Conservation (phyloP, 768 basidiomycete species). For the Dioszegia aurantiaca region DNA sequence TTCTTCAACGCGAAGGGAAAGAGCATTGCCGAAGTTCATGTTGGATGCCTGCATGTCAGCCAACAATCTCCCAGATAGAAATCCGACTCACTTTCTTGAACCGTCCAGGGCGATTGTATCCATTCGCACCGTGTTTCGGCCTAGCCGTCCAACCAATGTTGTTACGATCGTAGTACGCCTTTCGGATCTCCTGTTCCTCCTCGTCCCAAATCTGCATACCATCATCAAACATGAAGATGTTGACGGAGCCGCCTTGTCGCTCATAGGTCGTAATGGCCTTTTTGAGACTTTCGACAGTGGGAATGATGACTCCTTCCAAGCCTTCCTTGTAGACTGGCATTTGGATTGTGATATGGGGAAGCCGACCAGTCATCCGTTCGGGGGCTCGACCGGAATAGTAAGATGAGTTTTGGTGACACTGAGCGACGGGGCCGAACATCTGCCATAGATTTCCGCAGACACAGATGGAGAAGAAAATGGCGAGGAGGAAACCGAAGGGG, state of each 20-base stretch:
- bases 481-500: constrained; percentile 59
- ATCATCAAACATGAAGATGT: constrained; percentile 69
- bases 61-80: not conserved
- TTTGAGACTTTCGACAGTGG: constrained; percentile 66
- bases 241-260: constrained; percentile 75
- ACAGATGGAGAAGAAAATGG: constrained; percentile 54
- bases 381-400: constrained; percentile 50
- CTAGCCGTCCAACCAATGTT: constrained; percentile 81
- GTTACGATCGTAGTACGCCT: constrained; percentile 67
- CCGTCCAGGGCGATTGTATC: constrained; percentile 75
- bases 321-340: constrained; percentile 77
- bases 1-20: constrained; percentile 64
- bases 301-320: constrained; percentile 59
- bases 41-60: constrained; percentile 62
- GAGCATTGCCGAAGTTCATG: constrained; percentile 75
- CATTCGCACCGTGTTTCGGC: constrained; percentile 67
- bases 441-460: constrained; percentile 49
- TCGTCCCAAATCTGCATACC: constrained; percentile 68
- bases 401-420: constrained; percentile 47
- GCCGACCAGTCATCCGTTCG: constrained; percentile 30
- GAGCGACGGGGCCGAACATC: constrained; percentile 50
- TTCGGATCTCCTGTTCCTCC: constrained; percentile 65
- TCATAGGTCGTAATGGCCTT: constrained; percentile 84
- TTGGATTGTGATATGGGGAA: constrained; percentile 57
- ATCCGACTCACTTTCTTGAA: constrained; percentile 69